Percentiles rank a stretch among this genome's conserved stretches.
These are phyloP conservation scores for Dendrostoma leiphaemia DNA, from an alignment of 2,329 filamentous ascomycete genomes.

Conservation along the genomic window DNA sequence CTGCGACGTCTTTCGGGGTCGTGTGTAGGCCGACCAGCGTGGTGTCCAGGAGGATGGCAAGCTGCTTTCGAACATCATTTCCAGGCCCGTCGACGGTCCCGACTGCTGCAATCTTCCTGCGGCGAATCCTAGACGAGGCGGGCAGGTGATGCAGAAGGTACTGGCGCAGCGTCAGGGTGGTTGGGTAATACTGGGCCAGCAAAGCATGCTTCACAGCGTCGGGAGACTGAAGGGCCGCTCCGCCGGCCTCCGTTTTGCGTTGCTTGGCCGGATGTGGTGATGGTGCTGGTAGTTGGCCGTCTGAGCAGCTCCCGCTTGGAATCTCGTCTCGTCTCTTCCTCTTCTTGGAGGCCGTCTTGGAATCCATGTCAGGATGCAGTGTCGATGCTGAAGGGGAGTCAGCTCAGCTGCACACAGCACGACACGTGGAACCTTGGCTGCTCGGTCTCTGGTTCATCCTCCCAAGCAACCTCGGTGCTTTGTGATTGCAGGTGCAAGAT, in stretches of 20 bases:
- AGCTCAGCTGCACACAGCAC: too few relatives aligned
- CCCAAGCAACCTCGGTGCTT: background rate
- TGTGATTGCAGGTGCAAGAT: background rate
- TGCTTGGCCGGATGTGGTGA: too few relatives aligned
- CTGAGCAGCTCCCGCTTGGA: too few relatives aligned
- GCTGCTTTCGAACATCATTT: slow-evolving; percentile 30
- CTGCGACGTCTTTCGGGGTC: slow-evolving; percentile 26
- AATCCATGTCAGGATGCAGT: too few relatives aligned
- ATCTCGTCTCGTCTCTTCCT: slow-evolving; percentile 15
- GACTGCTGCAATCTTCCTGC: slow-evolving; percentile 53
- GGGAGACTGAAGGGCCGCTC: slow-evolving; percentile 7
- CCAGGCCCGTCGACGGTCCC: slow-evolving; percentile 25
- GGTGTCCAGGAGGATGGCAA: slow-evolving; percentile 64
- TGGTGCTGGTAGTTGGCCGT: slow-evolving; percentile 12
- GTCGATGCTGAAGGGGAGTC: too few relatives aligned
- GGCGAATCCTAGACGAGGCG: slow-evolving; percentile 59
- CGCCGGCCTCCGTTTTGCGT: slow-evolving; percentile 14
- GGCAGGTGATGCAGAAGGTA: slow-evolving; percentile 69
- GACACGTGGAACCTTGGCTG: background rate
- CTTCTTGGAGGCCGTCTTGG: background rate
- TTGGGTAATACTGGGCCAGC: slow-evolving; percentile 65
- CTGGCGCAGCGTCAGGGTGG: slow-evolving; percentile 65
- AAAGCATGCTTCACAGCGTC: slow-evolving; percentile 53
- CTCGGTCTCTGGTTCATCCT: background rate
- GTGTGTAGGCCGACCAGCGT: slow-evolving; percentile 59